Evolutionary conservation across 768 basidiomycete species (phyloP).

Genomic region (Pleurotus ostreatus): DNA sequence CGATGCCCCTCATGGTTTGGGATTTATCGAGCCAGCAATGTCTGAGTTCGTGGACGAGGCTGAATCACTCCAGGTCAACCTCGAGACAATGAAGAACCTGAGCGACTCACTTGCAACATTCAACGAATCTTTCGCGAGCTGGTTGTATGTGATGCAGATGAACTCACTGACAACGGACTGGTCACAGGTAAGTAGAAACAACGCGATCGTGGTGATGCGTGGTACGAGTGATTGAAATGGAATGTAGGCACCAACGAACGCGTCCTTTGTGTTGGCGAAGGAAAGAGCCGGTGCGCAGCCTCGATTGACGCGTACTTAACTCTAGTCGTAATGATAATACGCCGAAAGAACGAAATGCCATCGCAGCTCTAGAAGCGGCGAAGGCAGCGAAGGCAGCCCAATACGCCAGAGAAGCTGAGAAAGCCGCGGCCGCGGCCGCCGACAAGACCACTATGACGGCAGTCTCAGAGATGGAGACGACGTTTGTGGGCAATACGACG

Average conservation of each 20-base stretch:
- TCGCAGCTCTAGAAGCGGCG: constrained; percentile 50
- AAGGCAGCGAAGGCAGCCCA: constrained; percentile 32
- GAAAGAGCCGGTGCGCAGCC: constrained; percentile 51
- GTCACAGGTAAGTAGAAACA: constrained; percentile 58
- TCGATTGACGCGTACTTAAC: not conserved
- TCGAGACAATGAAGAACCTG: constrained; percentile 66
- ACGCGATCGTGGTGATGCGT: constrained; percentile 8
- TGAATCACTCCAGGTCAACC: constrained; percentile 72
- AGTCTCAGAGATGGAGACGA: constrained; percentile 35
- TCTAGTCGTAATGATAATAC: not conserved
- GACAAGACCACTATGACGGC: constrained; percentile 40
- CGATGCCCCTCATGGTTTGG: constrained; percentile 79
- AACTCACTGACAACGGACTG: constrained; percentile 92
- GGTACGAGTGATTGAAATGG: not conserved
- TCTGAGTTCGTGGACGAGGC: constrained; percentile 87
- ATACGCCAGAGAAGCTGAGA: constrained; percentile 29
- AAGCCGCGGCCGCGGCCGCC: constrained; percentile 19
- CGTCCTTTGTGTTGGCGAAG: constrained; percentile 55
- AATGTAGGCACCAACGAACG: constrained; percentile 55
- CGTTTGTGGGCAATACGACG: constrained; percentile 34
- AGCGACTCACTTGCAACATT: constrained; percentile 77
- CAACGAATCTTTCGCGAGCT: constrained; percentile 92
- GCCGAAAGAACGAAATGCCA: constrained; percentile 53
- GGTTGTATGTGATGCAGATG: constrained; percentile 91
- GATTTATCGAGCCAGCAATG: constrained; percentile 81